phyloP scores from a whole-genome alignment of 768 basidiomycete genomes.

The Asterophora parasitica region DNA sequence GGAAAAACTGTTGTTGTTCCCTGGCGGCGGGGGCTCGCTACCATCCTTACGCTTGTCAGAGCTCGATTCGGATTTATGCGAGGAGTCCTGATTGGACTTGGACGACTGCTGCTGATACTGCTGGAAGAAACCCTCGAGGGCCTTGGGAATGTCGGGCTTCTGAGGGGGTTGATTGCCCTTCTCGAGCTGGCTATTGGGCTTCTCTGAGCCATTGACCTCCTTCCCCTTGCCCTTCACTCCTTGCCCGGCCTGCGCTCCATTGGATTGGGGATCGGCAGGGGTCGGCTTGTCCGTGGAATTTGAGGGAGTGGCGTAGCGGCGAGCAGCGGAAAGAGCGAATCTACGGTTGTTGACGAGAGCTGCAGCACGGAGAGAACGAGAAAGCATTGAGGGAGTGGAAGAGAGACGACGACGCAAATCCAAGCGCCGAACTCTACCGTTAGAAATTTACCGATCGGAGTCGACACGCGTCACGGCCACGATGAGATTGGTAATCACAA shows the following conservation, averaged over 20 bases:
- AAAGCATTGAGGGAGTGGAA: constrained; percentile 45
- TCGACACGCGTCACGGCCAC: too few species aligned
- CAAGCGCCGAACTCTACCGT: background rate
- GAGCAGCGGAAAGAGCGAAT: constrained; percentile 29
- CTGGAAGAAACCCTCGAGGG: constrained; percentile 75
- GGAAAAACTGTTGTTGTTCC: constrained; percentile 49
- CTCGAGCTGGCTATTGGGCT: constrained; percentile 22
- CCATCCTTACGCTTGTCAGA: constrained; percentile 33
- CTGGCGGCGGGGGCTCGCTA: constrained; percentile 44
- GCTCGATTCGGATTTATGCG: constrained; percentile 29
- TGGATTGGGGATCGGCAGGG: constrained; percentile 15
- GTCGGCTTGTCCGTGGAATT: constrained; percentile 20
- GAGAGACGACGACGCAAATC: constrained; percentile 7
- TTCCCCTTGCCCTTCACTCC: constrained; percentile 30
- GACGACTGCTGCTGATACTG: constrained; percentile 49
- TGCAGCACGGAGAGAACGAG: constrained; percentile 54
- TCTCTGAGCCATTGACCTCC: constrained; percentile 15
- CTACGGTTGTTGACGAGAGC: constrained; percentile 39
- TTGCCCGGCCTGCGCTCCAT: constrained; percentile 22
- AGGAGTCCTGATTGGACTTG: constrained; percentile 31
- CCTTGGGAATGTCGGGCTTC: constrained; percentile 53
- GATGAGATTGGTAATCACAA: too few species aligned
- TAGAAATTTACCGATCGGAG: too few species aligned
- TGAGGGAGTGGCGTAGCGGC: constrained; percentile 47
- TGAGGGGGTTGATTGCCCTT: constrained; percentile 22